Evolutionary conservation across 176 grass and related monocot species (phyloP), one percentile per base, ranked within the genome.

Genomic region (Phyllostachys edulis): DNA sequence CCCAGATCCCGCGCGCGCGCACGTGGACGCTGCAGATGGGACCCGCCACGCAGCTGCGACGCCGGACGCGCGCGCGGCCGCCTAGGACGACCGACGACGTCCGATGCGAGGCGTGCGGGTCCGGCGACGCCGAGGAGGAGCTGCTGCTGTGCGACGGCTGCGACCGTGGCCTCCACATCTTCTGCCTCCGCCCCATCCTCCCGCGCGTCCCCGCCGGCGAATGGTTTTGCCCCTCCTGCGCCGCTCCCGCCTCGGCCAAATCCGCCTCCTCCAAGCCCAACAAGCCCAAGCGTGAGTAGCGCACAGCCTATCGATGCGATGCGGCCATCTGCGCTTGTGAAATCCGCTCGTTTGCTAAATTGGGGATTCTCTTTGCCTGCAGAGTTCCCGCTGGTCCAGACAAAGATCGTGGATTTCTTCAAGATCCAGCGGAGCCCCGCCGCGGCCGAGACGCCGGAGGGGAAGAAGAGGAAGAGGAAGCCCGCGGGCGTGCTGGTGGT

Each of bases 381-480:
- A 99, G 96, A 94, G 77, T 99, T 96, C 71, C 91, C 93, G 62
- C 83, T 96, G 41, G 69, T 96, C 45, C 96, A 96, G 83, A 99
- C 90, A 0, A 99, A 94, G 89, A 96, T 99, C 67, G 89, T 96
- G 23, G 91, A 99, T 74, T 99, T 99, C 88, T 99, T 99, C 89
- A 91, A 91, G 87, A 99, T 99, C 85, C 88, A 94, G 64, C 80
- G 93, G 18, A 23, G n/a, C 3, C 66, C 85, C 27, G 71, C 66
- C 2, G 20, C 44, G 0, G 1, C 44, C 0, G 85, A 83, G 32
- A 45, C 63, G 63, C 2, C 51, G 37, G 88, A 86, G 15, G 27
- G 59, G 60, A 89, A 80, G 85, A 96, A 94, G 69, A 69, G 93
- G 80, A 94, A 91, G 86, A 84, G 89, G 65, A 96, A 77, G 89